These are phyloP conservation scores for Rubus parviflorus DNA, from an alignment of 306 rosid species.

Conservation along the genomic window DNA sequence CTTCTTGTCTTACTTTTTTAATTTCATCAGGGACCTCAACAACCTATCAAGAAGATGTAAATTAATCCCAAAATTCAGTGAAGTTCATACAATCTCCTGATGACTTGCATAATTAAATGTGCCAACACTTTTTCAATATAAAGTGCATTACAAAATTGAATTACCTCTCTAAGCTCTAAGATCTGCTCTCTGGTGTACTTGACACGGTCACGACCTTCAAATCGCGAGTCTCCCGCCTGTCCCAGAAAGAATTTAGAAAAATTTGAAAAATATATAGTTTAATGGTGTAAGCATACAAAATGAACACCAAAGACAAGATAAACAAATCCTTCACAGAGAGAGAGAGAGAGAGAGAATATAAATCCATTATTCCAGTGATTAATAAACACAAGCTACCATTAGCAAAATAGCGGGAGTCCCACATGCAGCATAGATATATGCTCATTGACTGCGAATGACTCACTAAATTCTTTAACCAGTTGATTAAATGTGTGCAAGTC, in stretches of 20 bases:
- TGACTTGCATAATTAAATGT: background rate
- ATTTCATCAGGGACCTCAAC: conserved; percentile 64
- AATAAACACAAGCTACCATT: background rate
- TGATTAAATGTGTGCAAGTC: conserved; percentile 42
- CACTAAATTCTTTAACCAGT: background rate
- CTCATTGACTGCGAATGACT: background rate
- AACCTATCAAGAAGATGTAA: conserved; percentile 44
- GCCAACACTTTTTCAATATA: background rate
- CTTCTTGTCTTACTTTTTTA: conserved; percentile 64
- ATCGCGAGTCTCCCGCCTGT: conserved; percentile 82
- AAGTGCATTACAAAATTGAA: conserved; percentile 4
- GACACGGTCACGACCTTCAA: conserved; percentile 83
- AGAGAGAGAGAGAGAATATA: background rate
- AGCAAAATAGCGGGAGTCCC: background rate
- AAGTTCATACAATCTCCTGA: background rate
- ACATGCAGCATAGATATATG: background rate
- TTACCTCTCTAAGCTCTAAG: conserved; percentile 75
- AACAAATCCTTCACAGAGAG: background rate
- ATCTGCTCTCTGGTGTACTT: conserved; percentile 75
- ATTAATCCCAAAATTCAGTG: conserved; percentile 2
- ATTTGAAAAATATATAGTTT: background rate
- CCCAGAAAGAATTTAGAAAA: conserved; percentile 8
- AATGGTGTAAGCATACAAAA: background rate
- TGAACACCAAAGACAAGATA: background rate
- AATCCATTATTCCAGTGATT: no score